Conservation (phyloP, 2,329 filamentous ascomycete genomes). For the Sclerotinia subarctica region DNA sequence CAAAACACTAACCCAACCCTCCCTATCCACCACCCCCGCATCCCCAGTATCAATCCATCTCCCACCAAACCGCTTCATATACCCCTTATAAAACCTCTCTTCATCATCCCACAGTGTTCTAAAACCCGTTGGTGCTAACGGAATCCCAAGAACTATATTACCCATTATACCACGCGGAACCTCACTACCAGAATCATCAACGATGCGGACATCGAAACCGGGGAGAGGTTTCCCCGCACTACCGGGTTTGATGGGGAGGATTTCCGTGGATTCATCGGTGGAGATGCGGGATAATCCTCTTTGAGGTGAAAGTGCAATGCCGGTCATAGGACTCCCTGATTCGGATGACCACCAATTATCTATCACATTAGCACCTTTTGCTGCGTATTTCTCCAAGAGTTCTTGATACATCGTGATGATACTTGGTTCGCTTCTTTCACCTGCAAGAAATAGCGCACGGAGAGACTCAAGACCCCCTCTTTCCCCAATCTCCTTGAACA, state of each 20-base stretch:
- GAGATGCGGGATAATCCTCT: conserved; percentile 52
- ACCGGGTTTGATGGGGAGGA: conserved; percentile 68
- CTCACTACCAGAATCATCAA: conserved; percentile 75
- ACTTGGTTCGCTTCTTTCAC: conserved; percentile 83
- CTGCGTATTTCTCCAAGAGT: conserved; percentile 64
- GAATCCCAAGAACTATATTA: conserved; percentile 82
- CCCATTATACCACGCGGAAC: conserved; percentile 74
- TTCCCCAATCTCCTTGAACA: conserved; percentile 60
- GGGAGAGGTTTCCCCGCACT: conserved; percentile 90
- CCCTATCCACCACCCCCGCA: conserved; percentile 77
- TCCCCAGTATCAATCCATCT: conserved; percentile 91
- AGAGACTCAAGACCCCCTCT: conserved; percentile 70
- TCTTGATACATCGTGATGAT: conserved; percentile 79
- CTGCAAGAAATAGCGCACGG: conserved; percentile 77
- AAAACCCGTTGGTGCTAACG: conserved; percentile 81
- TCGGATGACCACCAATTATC: conserved; percentile 77
- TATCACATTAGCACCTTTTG: conserved; percentile 58
- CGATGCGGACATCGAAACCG: conserved; percentile 81
- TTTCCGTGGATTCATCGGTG: conserved; percentile 42
- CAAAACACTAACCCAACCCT: conserved; percentile 66
- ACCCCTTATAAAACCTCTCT: conserved; percentile 79
- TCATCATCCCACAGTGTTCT: conserved; percentile 84
- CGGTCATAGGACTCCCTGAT: conserved; percentile 66
- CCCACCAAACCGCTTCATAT: conserved; percentile 76
- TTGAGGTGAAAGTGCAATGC: conserved; percentile 60